These are phyloP conservation scores for Daedaleopsis sinensis DNA, from an alignment of 768 basidiomycete genomes.

Conservation along the genomic window DNA sequence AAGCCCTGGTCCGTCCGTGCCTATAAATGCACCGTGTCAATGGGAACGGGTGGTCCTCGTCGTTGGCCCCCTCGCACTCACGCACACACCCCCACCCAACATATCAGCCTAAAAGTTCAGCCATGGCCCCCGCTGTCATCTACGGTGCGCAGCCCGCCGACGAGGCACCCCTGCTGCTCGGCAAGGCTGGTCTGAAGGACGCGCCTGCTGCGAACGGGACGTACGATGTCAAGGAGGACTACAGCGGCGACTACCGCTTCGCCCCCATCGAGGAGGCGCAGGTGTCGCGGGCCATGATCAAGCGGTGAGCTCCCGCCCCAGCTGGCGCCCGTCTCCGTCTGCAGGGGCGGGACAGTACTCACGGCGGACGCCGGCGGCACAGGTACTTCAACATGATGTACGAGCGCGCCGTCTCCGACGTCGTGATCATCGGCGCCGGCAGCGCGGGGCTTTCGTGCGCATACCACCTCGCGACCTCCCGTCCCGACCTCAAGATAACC, in stretches of 20 bases:
- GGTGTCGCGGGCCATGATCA: slow-evolving; percentile 78
- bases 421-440: slow-evolving; percentile 78
- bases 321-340: too few species aligned
- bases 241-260: slow-evolving; percentile 66
- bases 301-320: slow-evolving; percentile 42
- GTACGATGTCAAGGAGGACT: slow-evolving; percentile 52
- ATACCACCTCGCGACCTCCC: slow-evolving; percentile 65
- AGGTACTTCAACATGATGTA: slow-evolving; percentile 79
- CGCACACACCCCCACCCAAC: not conserved
- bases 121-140: slow-evolving; percentile 44
- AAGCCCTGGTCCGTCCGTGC: not conserved
- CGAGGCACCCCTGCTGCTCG: slow-evolving; percentile 20
- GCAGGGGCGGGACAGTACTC: not conserved
- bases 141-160: slow-evolving; percentile 28
- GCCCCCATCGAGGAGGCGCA: slow-evolving; percentile 78
- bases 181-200: slow-evolving; percentile 27
- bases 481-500: slow-evolving; percentile 67
- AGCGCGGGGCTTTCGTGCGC: slow-evolving; percentile 70
- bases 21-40: slow-evolving; percentile 11
- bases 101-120: not conserved
- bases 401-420: slow-evolving; percentile 73
- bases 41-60: not conserved
- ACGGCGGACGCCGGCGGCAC: not conserved
- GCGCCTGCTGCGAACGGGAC: slow-evolving; percentile 20
- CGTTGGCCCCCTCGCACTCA: not conserved